A percentile compares a stretch with the other conserved stretches of the same genome.
Conservation (phyloP, 768 basidiomycete genomes). For the Boletus sensibilis region DNA sequence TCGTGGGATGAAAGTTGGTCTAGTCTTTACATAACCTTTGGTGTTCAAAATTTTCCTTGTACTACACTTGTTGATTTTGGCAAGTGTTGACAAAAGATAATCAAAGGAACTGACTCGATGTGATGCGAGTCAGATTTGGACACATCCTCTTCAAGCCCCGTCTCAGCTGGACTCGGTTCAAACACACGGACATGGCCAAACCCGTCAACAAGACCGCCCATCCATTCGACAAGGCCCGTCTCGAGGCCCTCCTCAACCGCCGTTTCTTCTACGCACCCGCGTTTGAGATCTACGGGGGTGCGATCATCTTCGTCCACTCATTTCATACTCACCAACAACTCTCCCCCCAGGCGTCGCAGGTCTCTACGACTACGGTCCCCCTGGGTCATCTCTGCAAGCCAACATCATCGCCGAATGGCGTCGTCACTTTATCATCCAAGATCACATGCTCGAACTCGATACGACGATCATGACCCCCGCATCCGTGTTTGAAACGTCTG, state of each 20-base stretch:
- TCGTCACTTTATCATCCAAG: conserved; percentile 96
- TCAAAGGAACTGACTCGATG: conserved; percentile 9
- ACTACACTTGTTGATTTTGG: neutral
- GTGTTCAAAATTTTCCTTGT: too few species aligned
- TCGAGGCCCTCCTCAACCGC: conserved; percentile 84
- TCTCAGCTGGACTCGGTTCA: conserved; percentile 4
- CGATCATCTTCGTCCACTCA: conserved; percentile 17
- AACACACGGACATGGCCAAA: conserved; percentile 29
- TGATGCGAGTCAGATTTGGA: conserved; percentile 30
- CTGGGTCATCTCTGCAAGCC: conserved; percentile 92
- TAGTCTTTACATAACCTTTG: too few species aligned
- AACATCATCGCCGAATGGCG: conserved; percentile 98
- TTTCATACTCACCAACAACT: too few species aligned
- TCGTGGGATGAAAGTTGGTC: too few species aligned
- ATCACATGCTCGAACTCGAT: conserved; percentile 97
- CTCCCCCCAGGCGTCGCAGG: conserved; percentile 76
- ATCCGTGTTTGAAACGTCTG: conserved; percentile 93
- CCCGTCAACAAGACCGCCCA: conserved; percentile 78
- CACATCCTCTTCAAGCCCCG: neutral
- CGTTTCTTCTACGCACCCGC: conserved; percentile 98
- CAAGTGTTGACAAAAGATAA: neutral
- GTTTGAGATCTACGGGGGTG: conserved; percentile 98
- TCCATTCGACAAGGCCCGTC: conserved; percentile 79
- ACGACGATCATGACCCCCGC: conserved; percentile 97
- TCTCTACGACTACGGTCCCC: conserved; percentile 96